Percentiles rank a stretch among this genome's conserved stretches.
phyloP scores from a whole-genome alignment of 441 rosid species.

The Pelargonium hybrid region DNA sequence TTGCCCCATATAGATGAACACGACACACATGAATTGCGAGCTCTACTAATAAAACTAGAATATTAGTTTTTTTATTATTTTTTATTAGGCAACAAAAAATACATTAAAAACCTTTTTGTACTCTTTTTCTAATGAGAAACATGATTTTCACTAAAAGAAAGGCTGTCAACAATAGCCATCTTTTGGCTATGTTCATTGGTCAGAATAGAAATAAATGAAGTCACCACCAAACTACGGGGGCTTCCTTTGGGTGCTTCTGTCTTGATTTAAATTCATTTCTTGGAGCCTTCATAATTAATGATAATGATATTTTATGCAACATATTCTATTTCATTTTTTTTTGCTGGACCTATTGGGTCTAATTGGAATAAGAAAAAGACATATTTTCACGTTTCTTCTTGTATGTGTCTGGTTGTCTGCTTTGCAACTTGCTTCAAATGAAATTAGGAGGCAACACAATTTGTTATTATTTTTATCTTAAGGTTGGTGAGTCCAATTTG shows the following conservation, averaged over 20 bases:
- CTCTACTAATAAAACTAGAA: too few relatives aligned
- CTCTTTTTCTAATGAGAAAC: neutral
- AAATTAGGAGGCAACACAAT: neutral
- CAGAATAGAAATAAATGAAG: neutral
- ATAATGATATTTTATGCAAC: neutral
- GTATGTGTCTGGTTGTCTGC: neutral
- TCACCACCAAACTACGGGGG: neutral
- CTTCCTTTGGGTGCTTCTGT: neutral
- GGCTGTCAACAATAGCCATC: neutral
- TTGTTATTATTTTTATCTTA: too few relatives aligned
- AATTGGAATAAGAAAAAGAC: neutral
- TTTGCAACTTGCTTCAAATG: conserved; percentile 1
- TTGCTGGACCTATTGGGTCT: neutral
- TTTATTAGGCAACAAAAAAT: too few relatives aligned
- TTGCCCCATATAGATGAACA: too few relatives aligned
- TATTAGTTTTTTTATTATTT: too few relatives aligned
- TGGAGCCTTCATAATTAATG: neutral
- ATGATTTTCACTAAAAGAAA: neutral
- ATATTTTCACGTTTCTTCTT: neutral
- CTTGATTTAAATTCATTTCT: neutral
- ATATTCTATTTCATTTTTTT: neutral
- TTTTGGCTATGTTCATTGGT: neutral
- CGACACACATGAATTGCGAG: too few relatives aligned
- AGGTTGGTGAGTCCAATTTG: neutral
- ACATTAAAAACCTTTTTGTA: too few relatives aligned